phyloP scores from a whole-genome alignment of 805 yeast species.

The Suhomyces pyralidae region DNA sequence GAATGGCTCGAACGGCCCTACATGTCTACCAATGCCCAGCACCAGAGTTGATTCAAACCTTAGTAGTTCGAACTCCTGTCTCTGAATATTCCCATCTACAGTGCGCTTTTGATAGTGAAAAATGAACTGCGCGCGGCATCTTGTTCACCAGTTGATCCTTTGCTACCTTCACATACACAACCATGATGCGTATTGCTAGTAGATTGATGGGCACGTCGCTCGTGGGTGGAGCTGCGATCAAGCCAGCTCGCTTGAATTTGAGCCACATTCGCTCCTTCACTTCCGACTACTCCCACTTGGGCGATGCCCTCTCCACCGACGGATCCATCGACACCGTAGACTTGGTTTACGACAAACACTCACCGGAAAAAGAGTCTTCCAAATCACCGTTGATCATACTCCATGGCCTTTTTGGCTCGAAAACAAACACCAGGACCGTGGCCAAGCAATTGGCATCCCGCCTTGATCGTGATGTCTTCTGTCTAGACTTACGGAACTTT shows the following conservation, averaged over 20 bases:
- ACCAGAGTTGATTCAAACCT: no score
- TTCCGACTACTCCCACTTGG: constrained; percentile 3
- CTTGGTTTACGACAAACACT: constrained; percentile 51
- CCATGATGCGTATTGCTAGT: neutral
- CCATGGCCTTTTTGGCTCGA: constrained; percentile 89
- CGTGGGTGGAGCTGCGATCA: neutral
- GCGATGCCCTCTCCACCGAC: constrained; percentile 25
- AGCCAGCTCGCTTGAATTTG: neutral
- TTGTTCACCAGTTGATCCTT: neutral
- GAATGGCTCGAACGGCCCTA: no score
- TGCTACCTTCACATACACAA: neutral
- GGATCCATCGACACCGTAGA: constrained; percentile 42
- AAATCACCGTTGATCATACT: constrained; percentile 68
- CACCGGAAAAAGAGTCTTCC: constrained; percentile 21
- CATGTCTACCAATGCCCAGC: no score
- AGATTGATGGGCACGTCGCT: neutral
- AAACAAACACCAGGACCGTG: constrained; percentile 76
- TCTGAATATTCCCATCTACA: no score
- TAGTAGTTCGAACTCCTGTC: no score
- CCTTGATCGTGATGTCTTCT: constrained; percentile 57
- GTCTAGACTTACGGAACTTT: constrained; percentile 83
- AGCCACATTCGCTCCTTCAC: neutral
- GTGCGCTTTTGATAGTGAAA: neutral
- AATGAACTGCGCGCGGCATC: neutral
- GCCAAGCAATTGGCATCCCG: constrained; percentile 52